These are phyloP conservation scores for Podospora tetraspora DNA, from an alignment of 495 filamentous ascomycete species.

Conservation along the genomic window DNA sequence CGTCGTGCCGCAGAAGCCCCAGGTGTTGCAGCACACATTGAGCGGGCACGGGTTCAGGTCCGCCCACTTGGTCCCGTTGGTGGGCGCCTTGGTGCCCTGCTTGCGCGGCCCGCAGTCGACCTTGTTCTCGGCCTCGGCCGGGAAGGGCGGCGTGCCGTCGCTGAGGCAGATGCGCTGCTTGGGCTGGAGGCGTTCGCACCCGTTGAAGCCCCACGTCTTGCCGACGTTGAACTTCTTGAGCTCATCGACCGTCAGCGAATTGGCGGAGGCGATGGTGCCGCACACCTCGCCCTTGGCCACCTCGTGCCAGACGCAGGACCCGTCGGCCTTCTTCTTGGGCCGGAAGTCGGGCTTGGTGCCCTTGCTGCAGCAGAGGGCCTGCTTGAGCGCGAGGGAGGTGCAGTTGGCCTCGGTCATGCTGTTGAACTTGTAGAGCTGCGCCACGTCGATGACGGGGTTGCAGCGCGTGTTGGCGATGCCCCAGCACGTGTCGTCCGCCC, in stretches of 20 bases:
- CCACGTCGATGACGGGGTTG: conserved; percentile 2
- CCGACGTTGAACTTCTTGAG: conserved; percentile 32
- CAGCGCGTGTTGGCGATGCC: conserved; percentile 37
- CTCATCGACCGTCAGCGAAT: conserved; percentile 24
- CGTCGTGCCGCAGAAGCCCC: conserved; percentile 46
- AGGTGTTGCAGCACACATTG: conserved; percentile 34
- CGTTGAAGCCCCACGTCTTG: conserved; percentile 40
- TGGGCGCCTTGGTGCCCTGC: conserved; percentile 9
- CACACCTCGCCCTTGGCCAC: conserved; percentile 29
- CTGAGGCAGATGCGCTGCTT: conserved; percentile 38
- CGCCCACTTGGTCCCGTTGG: conserved; percentile 14
- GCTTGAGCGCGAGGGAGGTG: conserved; percentile 19
- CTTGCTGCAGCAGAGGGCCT: conserved; percentile 18
- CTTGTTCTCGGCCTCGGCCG: conserved; percentile 27
- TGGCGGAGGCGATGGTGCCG: conserved; percentile 12
- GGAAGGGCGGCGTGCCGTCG: conserved; percentile 36
- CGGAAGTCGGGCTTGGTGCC: conserved; percentile 17
- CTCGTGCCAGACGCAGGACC: conserved; percentile 27
- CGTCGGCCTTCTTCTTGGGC: conserved; percentile 34
- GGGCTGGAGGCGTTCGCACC: conserved; percentile 28
- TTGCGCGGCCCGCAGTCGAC: conserved; percentile 36
- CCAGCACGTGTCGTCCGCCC: conserved; percentile 32
- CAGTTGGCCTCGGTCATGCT: conserved; percentile 23
- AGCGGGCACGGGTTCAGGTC: conserved; percentile 33
- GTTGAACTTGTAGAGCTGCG: conserved; percentile 37